Conservation (phyloP, 352 stramenopile species). For the Phytophthora idaei region DNA sequence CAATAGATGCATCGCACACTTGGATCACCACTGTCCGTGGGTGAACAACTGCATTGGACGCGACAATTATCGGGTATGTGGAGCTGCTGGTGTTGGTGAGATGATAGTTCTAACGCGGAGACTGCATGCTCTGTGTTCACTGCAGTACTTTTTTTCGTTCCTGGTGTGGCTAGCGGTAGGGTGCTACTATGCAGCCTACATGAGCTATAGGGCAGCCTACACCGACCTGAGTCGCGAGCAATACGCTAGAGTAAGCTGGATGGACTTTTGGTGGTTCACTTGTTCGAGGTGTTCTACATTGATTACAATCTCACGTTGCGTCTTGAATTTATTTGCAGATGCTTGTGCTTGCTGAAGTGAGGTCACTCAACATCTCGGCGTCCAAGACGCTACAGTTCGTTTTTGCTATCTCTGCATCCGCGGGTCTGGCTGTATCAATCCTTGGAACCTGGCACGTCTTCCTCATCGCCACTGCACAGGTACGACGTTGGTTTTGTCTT, state of each 20-base stretch:
- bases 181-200: slow-evolving; percentile 61
- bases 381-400: slow-evolving; percentile 61
- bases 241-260: slow-evolving; percentile 57
- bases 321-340: slow-evolving; percentile 24
- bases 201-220: slow-evolving; percentile 66
- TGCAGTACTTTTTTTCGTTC: slow-evolving; percentile 82
- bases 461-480: slow-evolving; percentile 80
- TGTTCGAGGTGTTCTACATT: neutral
- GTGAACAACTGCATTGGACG: slow-evolving; percentile 98
- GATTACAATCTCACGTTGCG: neutral
- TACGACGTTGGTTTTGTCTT: slow-evolving; percentile 21
- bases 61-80: slow-evolving; percentile 93
- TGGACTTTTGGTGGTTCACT: too few relatives aligned
- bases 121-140: neutral
- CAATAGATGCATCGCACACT: slow-evolving; percentile 92
- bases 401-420: slow-evolving; percentile 71
- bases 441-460: slow-evolving; percentile 74
- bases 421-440: slow-evolving; percentile 65
- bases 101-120: neutral
- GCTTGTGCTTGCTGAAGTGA: slow-evolving; percentile 30
- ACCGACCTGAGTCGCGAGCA: slow-evolving; percentile 52
- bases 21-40: slow-evolving; percentile 99
- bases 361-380: slow-evolving; percentile 22
- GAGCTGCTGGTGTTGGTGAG: neutral
- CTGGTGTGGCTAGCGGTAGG: slow-evolving; percentile 67